phyloP scores from a whole-genome alignment of 2,329 filamentous ascomycete species.

The Fusarium gaditjirri region DNA sequence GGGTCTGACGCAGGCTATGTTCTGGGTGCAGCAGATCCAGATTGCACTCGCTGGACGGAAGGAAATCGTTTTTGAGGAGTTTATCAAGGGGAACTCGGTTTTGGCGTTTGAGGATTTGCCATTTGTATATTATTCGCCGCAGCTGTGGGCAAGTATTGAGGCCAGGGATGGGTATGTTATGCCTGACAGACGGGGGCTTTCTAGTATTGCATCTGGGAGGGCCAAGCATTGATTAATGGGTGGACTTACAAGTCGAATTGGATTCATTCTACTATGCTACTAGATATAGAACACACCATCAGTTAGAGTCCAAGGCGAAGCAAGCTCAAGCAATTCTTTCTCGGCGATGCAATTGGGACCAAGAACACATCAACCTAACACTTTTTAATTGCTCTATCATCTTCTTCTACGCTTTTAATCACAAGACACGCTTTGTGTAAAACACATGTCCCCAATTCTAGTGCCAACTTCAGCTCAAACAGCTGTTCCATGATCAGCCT shows the following conservation, averaged over 20 bases:
- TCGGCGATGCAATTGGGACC: neutral
- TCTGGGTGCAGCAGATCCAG: constrained; percentile 46
- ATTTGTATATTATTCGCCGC: constrained; percentile 44
- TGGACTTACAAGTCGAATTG: neutral
- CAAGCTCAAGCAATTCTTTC: neutral
- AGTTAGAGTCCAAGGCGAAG: neutral
- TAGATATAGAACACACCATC: rapidly evolving
- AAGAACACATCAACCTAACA: neutral
- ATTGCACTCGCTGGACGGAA: constrained; percentile 12
- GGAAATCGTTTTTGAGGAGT: constrained; percentile 29
- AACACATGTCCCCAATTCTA: neutral
- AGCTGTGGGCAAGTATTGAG: constrained; percentile 44
- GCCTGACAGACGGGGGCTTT: constrained; percentile 38
- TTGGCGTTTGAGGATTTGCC: constrained; percentile 45
- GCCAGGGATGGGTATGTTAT: constrained; percentile 36
- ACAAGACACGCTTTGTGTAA: rapidly evolving
- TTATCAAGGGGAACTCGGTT: constrained; percentile 28
- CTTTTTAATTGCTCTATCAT: neutral
- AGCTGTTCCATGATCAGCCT: constrained; percentile 28
- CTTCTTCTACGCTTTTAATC: neutral
- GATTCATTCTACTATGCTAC: neutral
- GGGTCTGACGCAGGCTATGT: constrained; percentile 41
- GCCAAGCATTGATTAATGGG: rapidly evolving
- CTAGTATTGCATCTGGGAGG: constrained; percentile 20
- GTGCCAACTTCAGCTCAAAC: neutral